These are phyloP conservation scores for Cyclotella choctawhatcheeana DNA, from an alignment of 108 stramenopile species.

Conservation along the genomic window DNA sequence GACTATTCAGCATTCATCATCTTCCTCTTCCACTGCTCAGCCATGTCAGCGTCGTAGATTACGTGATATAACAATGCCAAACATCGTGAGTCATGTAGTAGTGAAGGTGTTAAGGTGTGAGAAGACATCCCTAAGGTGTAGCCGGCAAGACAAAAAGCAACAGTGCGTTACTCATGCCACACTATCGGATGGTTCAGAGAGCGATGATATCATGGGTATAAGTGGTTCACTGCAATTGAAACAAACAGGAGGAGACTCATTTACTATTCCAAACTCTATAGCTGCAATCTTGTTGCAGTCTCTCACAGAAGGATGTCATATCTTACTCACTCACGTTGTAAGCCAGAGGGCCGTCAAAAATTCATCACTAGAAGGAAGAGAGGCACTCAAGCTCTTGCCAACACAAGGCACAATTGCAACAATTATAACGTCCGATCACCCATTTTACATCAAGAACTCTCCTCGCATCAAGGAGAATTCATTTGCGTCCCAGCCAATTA, in stretches of 20 bases:
- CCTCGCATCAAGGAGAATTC: background rate
- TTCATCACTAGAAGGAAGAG: slow-evolving; percentile 19
- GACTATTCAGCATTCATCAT: background rate
- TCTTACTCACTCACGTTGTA: slow-evolving; percentile 33
- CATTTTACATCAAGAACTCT: slow-evolving; percentile 27
- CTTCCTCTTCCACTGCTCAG: slow-evolving; percentile 7
- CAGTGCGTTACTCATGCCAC: slow-evolving; percentile 33
- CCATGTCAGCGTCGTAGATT: slow-evolving; percentile 40
- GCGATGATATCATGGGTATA: slow-evolving; percentile 42
- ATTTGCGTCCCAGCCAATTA: slow-evolving; percentile 27
- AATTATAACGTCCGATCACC: slow-evolving; percentile 40
- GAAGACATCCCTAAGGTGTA: slow-evolving; percentile 16
- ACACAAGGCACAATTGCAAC: slow-evolving; percentile 36
- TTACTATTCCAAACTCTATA: slow-evolving; percentile 32
- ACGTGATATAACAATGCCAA: slow-evolving; percentile 31
- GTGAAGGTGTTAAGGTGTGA: slow-evolving; percentile 52
- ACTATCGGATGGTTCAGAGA: slow-evolving; percentile 36
- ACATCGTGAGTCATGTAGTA: slow-evolving; percentile 42
- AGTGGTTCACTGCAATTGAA: slow-evolving; percentile 13
- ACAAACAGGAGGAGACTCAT: background rate
- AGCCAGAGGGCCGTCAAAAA: slow-evolving; percentile 20
- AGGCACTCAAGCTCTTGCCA: slow-evolving; percentile 37
- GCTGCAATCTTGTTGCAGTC: slow-evolving; percentile 40
- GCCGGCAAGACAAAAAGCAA: background rate
- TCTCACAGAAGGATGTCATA: slow-evolving; percentile 30